phyloP scores from a whole-genome alignment of 495 filamentous ascomycete genomes.

The Penicillium riverlandense region DNA sequence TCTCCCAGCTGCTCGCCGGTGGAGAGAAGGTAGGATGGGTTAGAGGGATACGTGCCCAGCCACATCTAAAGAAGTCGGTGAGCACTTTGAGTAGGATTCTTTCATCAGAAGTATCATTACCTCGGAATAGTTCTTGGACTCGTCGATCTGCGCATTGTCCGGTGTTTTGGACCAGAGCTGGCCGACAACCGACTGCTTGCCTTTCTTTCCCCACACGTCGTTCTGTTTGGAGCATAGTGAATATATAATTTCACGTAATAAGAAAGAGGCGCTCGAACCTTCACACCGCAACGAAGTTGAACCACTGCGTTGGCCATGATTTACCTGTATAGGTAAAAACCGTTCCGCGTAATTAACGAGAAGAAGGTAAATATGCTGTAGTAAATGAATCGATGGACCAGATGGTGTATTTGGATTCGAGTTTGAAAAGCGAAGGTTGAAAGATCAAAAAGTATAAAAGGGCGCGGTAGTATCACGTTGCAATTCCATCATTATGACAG shows the following conservation, averaged over 20 bases:
- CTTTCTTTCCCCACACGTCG: conserved; percentile 43
- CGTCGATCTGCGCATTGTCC: conserved; percentile 25
- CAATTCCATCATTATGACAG: too few species aligned
- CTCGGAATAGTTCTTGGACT: conserved; percentile 41
- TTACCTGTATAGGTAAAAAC: too few species aligned
- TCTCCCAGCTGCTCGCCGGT: conserved; percentile 59
- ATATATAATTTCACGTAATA: background rate
- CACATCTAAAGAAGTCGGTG: conserved; percentile 47
- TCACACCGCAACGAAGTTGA: conserved; percentile 35
- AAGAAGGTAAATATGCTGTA: too few species aligned
- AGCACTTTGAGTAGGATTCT: background rate
- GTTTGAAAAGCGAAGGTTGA: too few species aligned
- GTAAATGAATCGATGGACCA: too few species aligned
- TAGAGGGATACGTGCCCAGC: conserved; percentile 74
- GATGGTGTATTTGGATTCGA: too few species aligned
- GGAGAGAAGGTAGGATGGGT: conserved; percentile 54
- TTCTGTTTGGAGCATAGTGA: conserved; percentile 22
- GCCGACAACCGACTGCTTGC: conserved; percentile 34
- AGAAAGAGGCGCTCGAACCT: conserved; percentile 15
- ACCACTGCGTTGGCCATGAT: conserved; percentile 30
- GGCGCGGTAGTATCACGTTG: too few species aligned
- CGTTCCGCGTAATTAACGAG: too few species aligned
- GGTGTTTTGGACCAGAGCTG: conserved; percentile 38
- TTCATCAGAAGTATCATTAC: conserved; percentile 4
- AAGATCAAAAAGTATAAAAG: too few species aligned